Evolutionary conservation across 2,329 filamentous ascomycete genomes (phyloP), one percentile per base, ranked within the genome.

Genomic region (Pestalotiopsis fici): DNA sequence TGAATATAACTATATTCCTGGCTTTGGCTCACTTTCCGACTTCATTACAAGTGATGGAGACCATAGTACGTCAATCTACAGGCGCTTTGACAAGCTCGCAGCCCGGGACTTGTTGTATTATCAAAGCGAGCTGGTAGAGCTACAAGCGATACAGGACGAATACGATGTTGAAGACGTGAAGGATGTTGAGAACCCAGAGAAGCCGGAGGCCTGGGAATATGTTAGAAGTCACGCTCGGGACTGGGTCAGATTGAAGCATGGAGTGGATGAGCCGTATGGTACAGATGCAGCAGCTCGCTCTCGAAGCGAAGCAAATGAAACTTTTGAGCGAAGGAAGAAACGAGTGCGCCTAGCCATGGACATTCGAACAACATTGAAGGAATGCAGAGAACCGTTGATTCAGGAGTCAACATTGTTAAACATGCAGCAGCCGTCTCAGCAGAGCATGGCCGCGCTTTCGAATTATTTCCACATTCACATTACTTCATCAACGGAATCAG

Each of bases 401-500:
- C 62, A 65, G 23, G 62, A 65, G 18, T 65, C 62, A 1, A 57
- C 28, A 2, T 13, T 65, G 9, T 47, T 57, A 7, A 27, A 47
- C 11, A 13, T 56, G 54, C 54, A 50, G 25, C 39, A 64, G 25
- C 63, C 63, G 15, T 57, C 28, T n/a, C 18, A n/a, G 11, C 63
- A 57, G 23, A 43, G 39, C 2, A 65, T 65, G 63, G 39, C 9
- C 15, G 63, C 63, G 11, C 12, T 65, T 2, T 57, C 63, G 3
- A 57, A 65, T 12, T 65, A 65, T 43, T 65, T 65, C 27, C 62
- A 65, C n/a, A 57, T 5, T n/a, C 43, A 12, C 25, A 21, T 27
- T 5, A 11, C 13, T 11, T 13, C 27, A n/a, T 37, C 50, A 6
- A 21, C 21, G 5, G 12, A n/a, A n/a, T n/a, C n/a, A n/a, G 31